A percentile compares a stretch with the other conserved stretches of the same genome.
Conservation (phyloP, 1,139 yeast genomes). For the Taiozyma sp. region DNA sequence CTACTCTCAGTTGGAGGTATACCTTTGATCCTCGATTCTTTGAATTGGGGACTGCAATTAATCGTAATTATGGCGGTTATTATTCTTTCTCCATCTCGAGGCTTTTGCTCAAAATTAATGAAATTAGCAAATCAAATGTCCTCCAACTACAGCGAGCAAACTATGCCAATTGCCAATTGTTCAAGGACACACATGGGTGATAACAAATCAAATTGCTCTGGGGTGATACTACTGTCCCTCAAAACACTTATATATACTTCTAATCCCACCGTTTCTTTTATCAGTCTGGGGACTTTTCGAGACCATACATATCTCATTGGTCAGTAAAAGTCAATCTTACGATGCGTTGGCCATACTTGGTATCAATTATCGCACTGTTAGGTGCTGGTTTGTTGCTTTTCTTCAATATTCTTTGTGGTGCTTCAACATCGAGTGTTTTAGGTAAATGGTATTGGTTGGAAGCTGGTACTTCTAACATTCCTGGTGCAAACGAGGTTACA, state of each 20-base stretch:
- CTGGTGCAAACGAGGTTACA: constrained; percentile 41
- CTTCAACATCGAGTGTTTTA: constrained; percentile 41
- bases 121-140: background rate
- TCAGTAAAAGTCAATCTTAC: background rate
- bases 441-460: constrained; percentile 65
- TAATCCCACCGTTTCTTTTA: background rate
- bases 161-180: background rate
- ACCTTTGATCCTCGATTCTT: background rate
- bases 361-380: constrained; percentile 27
- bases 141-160: background rate
- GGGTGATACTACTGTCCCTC: background rate
- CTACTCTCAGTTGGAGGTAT: background rate
- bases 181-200: background rate
- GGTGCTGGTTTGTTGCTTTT: constrained; percentile 48
- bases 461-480: constrained; percentile 58
- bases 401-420: constrained; percentile 63
- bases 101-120: background rate
- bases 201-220: background rate
- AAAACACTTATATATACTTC: background rate
- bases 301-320: background rate
- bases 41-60: background rate
- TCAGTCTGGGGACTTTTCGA: background rate
- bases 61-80: background rate
- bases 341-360: constrained; percentile 25
- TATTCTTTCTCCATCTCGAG: background rate